Evolutionary conservation across 768 basidiomycete genomes (phyloP).

Genomic region (Collybia sordida): DNA sequence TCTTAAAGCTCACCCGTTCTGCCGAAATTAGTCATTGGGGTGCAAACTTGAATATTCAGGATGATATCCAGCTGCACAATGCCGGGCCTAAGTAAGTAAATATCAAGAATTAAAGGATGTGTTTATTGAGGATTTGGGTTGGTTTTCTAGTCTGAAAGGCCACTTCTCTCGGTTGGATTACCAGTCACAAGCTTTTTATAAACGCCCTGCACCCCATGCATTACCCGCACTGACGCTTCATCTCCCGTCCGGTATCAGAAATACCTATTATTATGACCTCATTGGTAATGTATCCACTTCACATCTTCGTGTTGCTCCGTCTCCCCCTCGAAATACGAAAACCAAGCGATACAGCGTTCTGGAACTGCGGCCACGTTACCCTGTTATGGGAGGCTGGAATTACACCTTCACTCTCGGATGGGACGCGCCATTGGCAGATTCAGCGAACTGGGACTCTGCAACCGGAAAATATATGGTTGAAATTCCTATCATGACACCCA

Average conservation of each 20-base stretch:
- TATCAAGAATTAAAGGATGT: slow-evolving; percentile 1
- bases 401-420: slow-evolving; percentile 94
- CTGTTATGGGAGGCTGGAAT: slow-evolving; percentile 96
- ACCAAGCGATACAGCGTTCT: slow-evolving; percentile 62
- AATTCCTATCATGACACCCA: slow-evolving; percentile 82
- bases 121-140: neutral
- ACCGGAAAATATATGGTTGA: slow-evolving; percentile 70
- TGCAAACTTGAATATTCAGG: slow-evolving; percentile 89
- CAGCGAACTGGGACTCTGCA: slow-evolving; percentile 59
- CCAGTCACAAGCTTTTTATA: slow-evolving; percentile 73
- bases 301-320: slow-evolving; percentile 68
- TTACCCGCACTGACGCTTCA: slow-evolving; percentile 73
- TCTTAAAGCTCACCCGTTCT: slow-evolving; percentile 67
- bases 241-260: slow-evolving; percentile 79
- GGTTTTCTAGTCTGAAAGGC: slow-evolving; percentile 73
- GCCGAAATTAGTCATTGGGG: slow-evolving; percentile 99
- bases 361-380: slow-evolving; percentile 88
- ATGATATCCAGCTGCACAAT: slow-evolving; percentile 83
- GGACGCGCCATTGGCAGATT: slow-evolving; percentile 83
- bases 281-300: slow-evolving; percentile 98
- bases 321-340: slow-evolving; percentile 55
- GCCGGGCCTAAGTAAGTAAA: slow-evolving; percentile 81
- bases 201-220: slow-evolving; percentile 65
- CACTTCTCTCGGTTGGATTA: slow-evolving; percentile 92
- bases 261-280: slow-evolving; percentile 87